Base-by-base conservation (phyloP, 2,329 filamentous ascomycete species). In the Colletotrichum orbiculare region DNA sequence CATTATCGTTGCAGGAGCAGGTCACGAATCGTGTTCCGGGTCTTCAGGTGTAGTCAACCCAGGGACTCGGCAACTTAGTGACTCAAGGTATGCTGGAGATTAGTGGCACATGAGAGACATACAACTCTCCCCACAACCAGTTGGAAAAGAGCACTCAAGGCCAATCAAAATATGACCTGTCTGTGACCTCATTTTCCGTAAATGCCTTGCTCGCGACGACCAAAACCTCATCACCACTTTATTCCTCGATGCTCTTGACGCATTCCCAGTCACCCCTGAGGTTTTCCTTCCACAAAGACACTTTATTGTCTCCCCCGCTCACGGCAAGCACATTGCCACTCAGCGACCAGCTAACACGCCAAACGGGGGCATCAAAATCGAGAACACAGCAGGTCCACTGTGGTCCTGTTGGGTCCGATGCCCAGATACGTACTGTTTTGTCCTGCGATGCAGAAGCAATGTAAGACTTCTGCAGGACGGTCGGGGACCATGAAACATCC, bases 251-350 rank as follows among this genome's bases (percentile, higher is more conserved):
- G 65, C 93, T 94, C 87, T 97, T 97, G 70, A 98, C 93, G 73
- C 92, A 93, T 80, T 98, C 94, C 96, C 96, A 99, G 75, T 97
- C 93, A 60, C 96, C 96, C 76, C 91, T 92, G 72, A 99, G 83
- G 77, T 97, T 97, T 86, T 99, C 96, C 86, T 98, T 99, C 95
- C 95, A 99, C 77, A 99, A 80, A 58, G 91, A 96, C 60, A 99
- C 94, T 82, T 96, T 94, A 84, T 99, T 99, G 80, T 99, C 95
- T 34, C 91, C 93, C 43, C 93, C 93, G 75, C 92, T 96, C 68
- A 97, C 93, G 9, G 96, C 96, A 72, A 99, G 84, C 17, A 98
- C 94, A 76, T 99, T 99, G 56, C 96, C 96, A 78, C 93, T 97
- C 75, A 98, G 83, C 72, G 94, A 97, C 96, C 96, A 99, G 84